These are phyloP conservation scores for Coemansia sp. DNA, from an alignment of 192 early-diverging fungal genomes.

Conservation along the genomic window DNA sequence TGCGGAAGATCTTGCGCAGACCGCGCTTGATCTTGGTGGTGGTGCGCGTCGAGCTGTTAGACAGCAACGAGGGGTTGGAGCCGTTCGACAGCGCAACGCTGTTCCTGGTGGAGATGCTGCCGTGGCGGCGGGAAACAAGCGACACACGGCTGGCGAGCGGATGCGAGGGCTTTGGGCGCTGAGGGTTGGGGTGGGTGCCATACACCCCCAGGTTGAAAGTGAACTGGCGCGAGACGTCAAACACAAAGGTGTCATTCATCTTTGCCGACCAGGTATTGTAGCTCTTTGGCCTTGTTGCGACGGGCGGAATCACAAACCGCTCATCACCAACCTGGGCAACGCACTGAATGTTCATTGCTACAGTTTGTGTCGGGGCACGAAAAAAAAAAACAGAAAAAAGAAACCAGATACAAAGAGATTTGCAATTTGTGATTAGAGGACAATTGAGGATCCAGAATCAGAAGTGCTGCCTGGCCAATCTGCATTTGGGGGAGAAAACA, in stretches of 20 bases:
- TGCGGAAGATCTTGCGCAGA: constrained; percentile 52
- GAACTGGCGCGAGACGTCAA: constrained; percentile 51
- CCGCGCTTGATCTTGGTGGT: constrained; percentile 40
- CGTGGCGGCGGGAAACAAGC: constrained; percentile 18
- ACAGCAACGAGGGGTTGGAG: constrained; percentile 38
- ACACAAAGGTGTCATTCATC: constrained; percentile 57
- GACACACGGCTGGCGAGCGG: constrained; percentile 29
- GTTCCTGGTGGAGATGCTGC: constrained; percentile 7
- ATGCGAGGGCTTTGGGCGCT: constrained; percentile 9
- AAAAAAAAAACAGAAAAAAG: constrained; percentile 4
- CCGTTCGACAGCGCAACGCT: constrained; percentile 23
- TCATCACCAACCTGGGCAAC: constrained; percentile 51
- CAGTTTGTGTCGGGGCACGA: constrained; percentile 4
- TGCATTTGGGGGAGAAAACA: neutral
- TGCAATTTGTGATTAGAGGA: neutral
- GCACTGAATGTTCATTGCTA: constrained; percentile 53
- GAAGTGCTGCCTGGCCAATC: neutral
- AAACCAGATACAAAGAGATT: neutral
- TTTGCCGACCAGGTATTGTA: constrained; percentile 44
- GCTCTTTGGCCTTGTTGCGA: constrained; percentile 32
- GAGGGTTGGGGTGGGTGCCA: constrained; percentile 31
- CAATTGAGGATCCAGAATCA: neutral
- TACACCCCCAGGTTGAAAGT: constrained; percentile 53
- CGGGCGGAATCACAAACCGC: constrained; percentile 50
- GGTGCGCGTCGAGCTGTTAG: constrained; percentile 34